Evolutionary conservation across 2,329 filamentous ascomycete species (phyloP), one percentile per base, ranked within the genome.

Genomic region (Botrytis aclada): DNA sequence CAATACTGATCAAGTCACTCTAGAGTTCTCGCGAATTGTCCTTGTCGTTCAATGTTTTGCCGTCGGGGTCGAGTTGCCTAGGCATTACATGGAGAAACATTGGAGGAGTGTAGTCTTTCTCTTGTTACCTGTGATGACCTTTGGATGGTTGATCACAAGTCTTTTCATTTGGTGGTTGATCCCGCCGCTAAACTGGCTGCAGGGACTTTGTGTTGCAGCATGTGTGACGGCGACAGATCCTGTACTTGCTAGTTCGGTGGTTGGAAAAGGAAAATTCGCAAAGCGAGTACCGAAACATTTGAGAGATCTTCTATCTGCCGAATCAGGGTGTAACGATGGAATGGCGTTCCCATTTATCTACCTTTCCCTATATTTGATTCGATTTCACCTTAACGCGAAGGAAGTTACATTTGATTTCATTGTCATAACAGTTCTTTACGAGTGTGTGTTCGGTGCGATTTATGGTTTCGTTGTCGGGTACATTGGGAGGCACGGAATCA

Each of bases 301-400:
- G 84, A 89, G 96, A 86, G 96, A 99, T 83, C 81, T 99, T 69
- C 86, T 99, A 20, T 99, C 96, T 7, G 95, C 95, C 72, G 96
- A 99, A 83, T 99, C 96, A 12, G 96, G 96, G 43, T 99, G 96
- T 84, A 99, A 99, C 86, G 96, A 99, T 82, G 96, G 96, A 83
- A 99, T 99, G 96, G 96, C 96, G 1, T 99, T 99, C 80, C 96
- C 96, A 0, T 99, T 99, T 82, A 89, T 99, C 79, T 99, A 99
- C 81, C 87, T 99, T 43, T 91, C 93, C 1, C 85, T 98, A 43
- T 98, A 98, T 82, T 88, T 98, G 64, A 93, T 98, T 77, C 89
- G 92, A 77, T 97, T 95, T 81, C 86, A 91, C 75, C 89, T 89
- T 41, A 82, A 92, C 77, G 89, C 92, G 8, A 83, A 84, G 64